Conservation (phyloP, 768 basidiomycete genomes). For the Amyloporia xantha region DNA sequence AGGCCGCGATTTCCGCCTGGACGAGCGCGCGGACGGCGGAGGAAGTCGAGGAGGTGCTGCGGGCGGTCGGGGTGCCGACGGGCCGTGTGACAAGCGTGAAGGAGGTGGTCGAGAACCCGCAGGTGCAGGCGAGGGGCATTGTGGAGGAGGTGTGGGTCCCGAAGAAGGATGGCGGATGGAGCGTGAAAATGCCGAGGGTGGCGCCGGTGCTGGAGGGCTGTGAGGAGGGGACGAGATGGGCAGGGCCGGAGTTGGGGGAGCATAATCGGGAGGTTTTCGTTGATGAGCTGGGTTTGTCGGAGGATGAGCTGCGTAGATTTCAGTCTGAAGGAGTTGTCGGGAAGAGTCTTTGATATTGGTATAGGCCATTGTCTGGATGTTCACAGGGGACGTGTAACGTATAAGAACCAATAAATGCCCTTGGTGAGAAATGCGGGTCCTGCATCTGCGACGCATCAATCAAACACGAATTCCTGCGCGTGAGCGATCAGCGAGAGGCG, state of each 20-base stretch:
- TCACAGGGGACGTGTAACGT: too few relatives aligned
- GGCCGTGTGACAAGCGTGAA: slow-evolving; percentile 58
- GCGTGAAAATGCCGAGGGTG: slow-evolving; percentile 60
- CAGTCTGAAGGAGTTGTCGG: slow-evolving; percentile 22
- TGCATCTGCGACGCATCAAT: too few relatives aligned
- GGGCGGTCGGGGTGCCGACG: slow-evolving; percentile 51
- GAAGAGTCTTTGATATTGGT: too few relatives aligned
- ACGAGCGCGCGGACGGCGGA: slow-evolving; percentile 43
- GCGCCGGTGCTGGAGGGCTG: slow-evolving; percentile 59
- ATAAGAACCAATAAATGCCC: too few relatives aligned
- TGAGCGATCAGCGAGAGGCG: too few relatives aligned
- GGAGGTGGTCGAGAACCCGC: slow-evolving; percentile 55
- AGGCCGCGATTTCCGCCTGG: slow-evolving; percentile 56
- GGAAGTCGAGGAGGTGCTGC: slow-evolving; percentile 46
- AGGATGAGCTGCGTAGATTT: slow-evolving; percentile 19
- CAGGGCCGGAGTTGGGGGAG: slow-evolving; percentile 58
- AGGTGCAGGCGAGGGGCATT: slow-evolving; percentile 46
- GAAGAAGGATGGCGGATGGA: slow-evolving; percentile 40
- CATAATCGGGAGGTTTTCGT: slow-evolving; percentile 29
- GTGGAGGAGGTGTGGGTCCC: slow-evolving; percentile 53
- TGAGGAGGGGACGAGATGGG: slow-evolving; percentile 55
- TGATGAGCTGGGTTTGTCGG: slow-evolving; percentile 22
- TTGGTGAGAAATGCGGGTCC: too few relatives aligned
- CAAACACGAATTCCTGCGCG: too few relatives aligned
- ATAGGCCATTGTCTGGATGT: too few relatives aligned